A percentile compares a stretch with the other conserved stretches of the same genome.
phyloP scores from a whole-genome alignment of 1,284 basidiomycete genomes.

The Sporisorium exsertum region DNA sequence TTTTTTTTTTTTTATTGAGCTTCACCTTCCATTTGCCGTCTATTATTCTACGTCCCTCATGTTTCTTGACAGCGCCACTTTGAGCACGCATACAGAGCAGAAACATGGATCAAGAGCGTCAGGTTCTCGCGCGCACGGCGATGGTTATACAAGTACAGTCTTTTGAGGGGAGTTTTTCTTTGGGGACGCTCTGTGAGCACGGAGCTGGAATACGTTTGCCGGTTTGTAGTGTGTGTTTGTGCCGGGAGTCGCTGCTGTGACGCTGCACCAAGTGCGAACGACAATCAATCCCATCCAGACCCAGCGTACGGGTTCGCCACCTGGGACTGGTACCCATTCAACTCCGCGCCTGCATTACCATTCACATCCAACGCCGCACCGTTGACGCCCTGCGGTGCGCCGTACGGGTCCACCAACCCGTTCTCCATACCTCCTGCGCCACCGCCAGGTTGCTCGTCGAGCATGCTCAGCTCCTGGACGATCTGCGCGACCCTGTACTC shows the following conservation, averaged over 20 bases:
- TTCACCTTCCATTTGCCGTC: too few relatives aligned
- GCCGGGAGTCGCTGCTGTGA: too few relatives aligned
- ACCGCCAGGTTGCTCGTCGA: constrained; percentile 50
- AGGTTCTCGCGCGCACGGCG: neutral
- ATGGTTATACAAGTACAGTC: constrained; percentile 6
- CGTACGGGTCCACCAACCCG: constrained; percentile 35
- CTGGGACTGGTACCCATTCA: constrained; percentile 32
- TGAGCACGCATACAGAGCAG: neutral
- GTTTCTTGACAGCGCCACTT: too few relatives aligned
- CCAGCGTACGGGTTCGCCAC: constrained; percentile 28
- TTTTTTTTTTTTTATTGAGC: constrained; percentile 1
- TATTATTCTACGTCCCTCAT: too few relatives aligned
- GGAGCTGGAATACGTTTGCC: too few relatives aligned
- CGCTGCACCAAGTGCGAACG: too few relatives aligned
- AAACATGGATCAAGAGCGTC: too few relatives aligned
- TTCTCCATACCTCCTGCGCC: constrained; percentile 17
- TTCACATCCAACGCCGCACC: constrained; percentile 23
- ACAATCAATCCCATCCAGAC: constrained; percentile 31
- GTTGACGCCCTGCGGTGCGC: constrained; percentile 9
- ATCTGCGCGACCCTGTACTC: constrained; percentile 66
- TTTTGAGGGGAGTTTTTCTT: neutral
- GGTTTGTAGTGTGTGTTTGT: too few relatives aligned
- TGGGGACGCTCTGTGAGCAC: too few relatives aligned
- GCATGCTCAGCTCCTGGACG: constrained; percentile 65
- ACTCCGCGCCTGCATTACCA: constrained; percentile 11